phyloP scores from a whole-genome alignment of 352 stramenopile genomes.

The Chrysophaeum taylorii region DNA sequence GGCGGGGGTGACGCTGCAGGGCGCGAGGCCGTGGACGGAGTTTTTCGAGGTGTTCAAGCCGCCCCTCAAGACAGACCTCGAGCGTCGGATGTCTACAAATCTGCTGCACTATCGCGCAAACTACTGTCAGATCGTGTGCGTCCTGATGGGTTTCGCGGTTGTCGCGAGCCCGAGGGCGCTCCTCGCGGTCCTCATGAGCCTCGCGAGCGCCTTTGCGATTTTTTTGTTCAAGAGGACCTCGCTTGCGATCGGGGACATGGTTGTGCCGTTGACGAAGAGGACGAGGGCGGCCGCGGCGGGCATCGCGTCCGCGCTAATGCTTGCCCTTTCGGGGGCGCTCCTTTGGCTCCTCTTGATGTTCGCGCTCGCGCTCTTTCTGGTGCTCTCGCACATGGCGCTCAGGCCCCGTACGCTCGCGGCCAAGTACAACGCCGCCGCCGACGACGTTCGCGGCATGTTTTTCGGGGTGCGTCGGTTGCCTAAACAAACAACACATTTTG shows the following conservation, averaged over 20 bases:
- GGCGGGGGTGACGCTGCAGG: too few species aligned
- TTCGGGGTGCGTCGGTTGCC: too few species aligned
- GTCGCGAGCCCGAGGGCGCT: neutral
- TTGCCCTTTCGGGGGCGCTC: neutral
- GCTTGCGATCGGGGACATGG: neutral
- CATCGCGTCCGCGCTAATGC: neutral
- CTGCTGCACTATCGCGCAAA: slow-evolving; percentile 9
- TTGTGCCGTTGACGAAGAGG: neutral
- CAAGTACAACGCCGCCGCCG: neutral
- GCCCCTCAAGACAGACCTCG: neutral
- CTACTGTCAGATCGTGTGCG: neutral
- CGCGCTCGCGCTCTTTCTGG: neutral
- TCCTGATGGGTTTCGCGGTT: neutral
- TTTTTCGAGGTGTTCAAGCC: slow-evolving; percentile 16
- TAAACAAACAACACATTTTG: too few species aligned
- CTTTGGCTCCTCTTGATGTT: neutral
- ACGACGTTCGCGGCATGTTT: neutral
- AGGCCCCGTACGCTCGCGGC: neutral
- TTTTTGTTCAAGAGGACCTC: neutral
- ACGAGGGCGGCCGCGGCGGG: neutral
- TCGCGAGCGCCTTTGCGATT: neutral
- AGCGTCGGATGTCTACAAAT: slow-evolving; percentile 11
- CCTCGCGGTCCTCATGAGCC: neutral
- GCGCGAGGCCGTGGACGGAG: slow-evolving; percentile 8
- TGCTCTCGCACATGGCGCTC: slow-evolving; percentile 9